A percentile compares a stretch with the other conserved stretches of the same genome.
phyloP scores from a whole-genome alignment of 352 stramenopile species.

The Globisporangium mamillatum region DNA sequence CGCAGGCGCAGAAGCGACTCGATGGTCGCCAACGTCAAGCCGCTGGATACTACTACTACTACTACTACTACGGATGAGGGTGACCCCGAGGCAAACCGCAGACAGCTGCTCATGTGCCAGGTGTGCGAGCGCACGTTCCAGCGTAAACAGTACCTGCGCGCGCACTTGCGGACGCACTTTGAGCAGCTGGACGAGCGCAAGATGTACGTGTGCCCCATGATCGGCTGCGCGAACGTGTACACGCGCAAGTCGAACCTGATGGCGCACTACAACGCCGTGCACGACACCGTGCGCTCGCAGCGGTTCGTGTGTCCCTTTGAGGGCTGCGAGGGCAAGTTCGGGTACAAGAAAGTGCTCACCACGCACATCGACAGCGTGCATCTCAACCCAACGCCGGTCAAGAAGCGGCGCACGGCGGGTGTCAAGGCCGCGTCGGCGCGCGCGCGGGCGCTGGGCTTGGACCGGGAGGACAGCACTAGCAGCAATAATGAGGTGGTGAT shows the following conservation, averaged over 20 bases:
- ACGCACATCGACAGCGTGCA: conserved; percentile 69
- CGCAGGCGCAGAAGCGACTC: conserved; percentile 1
- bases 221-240: conserved; percentile 58
- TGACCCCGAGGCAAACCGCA: conserved; percentile 9
- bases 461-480: background rate
- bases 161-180: conserved; percentile 61
- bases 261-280: conserved; percentile 68
- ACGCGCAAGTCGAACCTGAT: conserved; percentile 74
- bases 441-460: background rate
- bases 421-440: background rate
- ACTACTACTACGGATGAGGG: background rate
- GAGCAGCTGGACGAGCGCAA: conserved; percentile 63
- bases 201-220: conserved; percentile 54
- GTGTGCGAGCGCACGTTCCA: conserved; percentile 51
- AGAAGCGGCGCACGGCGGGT: conserved; percentile 8
- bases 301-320: conserved; percentile 64
- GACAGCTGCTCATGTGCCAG: conserved; percentile 35
- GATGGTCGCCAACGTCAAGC: background rate
- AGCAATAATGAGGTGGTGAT: background rate
- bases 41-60: too few species aligned
- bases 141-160: conserved; percentile 54
- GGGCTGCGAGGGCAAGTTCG: conserved; percentile 57
- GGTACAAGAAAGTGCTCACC: conserved; percentile 70
- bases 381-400: conserved; percentile 29
- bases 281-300: conserved; percentile 54